Evolutionary conservation across 495 filamentous ascomycete genomes (phyloP).

Genomic region (Aspergillus sclerotiicarbonarius): DNA sequence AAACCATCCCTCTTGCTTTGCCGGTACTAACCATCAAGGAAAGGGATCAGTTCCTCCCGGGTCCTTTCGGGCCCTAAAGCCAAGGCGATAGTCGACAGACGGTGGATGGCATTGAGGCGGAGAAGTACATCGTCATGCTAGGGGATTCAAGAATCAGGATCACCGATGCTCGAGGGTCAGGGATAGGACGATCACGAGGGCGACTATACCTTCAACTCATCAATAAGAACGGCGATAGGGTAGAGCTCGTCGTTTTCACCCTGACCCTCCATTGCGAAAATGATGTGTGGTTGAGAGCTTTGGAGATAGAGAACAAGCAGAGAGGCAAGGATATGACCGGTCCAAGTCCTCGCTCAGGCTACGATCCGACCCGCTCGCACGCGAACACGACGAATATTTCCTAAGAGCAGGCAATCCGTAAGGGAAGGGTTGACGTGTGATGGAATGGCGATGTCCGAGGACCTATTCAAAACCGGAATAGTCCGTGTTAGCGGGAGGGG

Average conservation of each 20-base stretch:
- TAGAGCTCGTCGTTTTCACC: conserved; percentile 93
- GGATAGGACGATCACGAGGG: neutral
- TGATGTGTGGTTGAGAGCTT: conserved; percentile 24
- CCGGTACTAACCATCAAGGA: conserved; percentile 78
- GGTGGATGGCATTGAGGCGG: conserved; percentile 96
- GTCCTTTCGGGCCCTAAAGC: conserved; percentile 93
- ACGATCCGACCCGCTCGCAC: conserved; percentile 22
- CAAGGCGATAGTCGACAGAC: conserved; percentile 94
- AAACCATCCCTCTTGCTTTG: conserved; percentile 10
- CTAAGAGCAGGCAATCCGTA: neutral
- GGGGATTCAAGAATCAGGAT: conserved; percentile 24
- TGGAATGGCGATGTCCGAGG: conserved; percentile 10
- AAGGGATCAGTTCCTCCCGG: conserved; percentile 96
- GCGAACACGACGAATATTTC: conserved; percentile 28
- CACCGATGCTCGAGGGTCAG: conserved; percentile 2
- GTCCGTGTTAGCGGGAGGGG: conserved; percentile 9
- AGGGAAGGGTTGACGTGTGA: conserved; percentile 10
- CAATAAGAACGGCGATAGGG: conserved; percentile 98
- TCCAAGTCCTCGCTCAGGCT: conserved; percentile 34
- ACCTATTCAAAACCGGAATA: conserved; percentile 22
- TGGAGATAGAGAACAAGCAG: conserved; percentile 20
- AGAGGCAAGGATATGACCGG: conserved; percentile 31
- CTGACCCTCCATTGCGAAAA: conserved; percentile 63
- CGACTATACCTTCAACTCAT: conserved; percentile 87
- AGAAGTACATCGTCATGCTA: conserved; percentile 98